Conservation (phyloP, 2,329 filamentous ascomycete species). For the Monilinia polystroma region DNA sequence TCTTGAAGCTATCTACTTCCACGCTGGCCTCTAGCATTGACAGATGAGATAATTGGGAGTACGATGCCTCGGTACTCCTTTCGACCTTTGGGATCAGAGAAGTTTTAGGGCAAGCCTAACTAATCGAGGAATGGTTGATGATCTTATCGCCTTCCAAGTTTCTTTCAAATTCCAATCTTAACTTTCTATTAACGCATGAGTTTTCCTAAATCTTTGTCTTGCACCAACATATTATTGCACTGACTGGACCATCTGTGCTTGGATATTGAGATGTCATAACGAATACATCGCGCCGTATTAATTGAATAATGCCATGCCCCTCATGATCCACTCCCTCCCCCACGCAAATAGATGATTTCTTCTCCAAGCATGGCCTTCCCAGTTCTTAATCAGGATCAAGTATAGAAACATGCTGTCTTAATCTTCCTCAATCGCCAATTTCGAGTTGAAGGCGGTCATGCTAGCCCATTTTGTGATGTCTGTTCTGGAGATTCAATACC, state of each 20-base stretch:
- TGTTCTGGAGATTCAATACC: conserved; percentile 3
- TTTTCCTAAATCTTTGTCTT: not conserved
- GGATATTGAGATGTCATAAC: conserved; percentile 7
- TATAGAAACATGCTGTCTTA: conserved; percentile 13
- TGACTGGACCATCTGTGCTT: conserved; percentile 16
- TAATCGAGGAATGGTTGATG: not conserved
- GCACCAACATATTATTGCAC: conserved; percentile 7
- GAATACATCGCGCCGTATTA: not conserved
- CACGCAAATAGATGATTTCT: conserved; percentile 8
- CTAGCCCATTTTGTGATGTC: not conserved
- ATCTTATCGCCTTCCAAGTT: not conserved
- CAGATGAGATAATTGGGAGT: not conserved
- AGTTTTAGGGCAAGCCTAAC: not conserved
- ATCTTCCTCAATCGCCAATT: conserved; percentile 13
- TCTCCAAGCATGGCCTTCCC: conserved; percentile 2
- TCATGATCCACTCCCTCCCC: conserved; percentile 8
- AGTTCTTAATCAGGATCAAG: conserved; percentile 9
- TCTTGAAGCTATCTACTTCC: conserved; percentile 17
- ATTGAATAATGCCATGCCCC: conserved; percentile 11
- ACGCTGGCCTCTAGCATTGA: not conserved
- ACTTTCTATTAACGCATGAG: conserved; percentile 9
- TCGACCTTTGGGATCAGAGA: not conserved
- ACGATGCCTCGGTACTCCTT: not conserved
- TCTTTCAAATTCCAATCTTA: not conserved
- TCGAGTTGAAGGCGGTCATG: conserved; percentile 19